A percentile compares a stretch with the other conserved stretches of the same genome.
Conservation (phyloP, 805 yeast genomes). For the Spathaspora arborariae region DNA sequence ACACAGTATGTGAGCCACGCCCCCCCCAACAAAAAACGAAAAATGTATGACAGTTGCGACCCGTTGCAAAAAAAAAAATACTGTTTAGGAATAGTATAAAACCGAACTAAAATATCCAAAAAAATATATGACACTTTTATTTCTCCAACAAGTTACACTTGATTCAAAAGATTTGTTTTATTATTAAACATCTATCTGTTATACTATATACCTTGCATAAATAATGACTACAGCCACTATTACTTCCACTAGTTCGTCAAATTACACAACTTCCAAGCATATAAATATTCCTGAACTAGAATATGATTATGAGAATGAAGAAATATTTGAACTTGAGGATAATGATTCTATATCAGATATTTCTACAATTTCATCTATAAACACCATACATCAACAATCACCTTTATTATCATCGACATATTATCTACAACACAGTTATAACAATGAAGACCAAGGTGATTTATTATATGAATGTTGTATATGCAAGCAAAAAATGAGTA, state of each 20-base stretch:
- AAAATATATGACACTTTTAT: not conserved
- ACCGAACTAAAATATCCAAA: not conserved
- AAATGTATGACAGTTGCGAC: not conserved
- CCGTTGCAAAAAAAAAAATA: not conserved
- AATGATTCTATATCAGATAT: constrained; percentile 1
- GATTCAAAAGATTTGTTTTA: not conserved
- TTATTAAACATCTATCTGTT: not conserved
- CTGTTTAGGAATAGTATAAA: not conserved
- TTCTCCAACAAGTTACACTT: not conserved
- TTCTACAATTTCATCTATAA: constrained; percentile 1
- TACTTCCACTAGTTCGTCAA: not conserved
- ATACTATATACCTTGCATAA: not conserved
- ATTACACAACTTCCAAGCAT: not conserved
- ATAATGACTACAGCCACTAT: not conserved
- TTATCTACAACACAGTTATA: constrained; percentile 2
- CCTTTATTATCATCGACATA: constrained; percentile 2
- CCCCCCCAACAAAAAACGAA: not conserved
- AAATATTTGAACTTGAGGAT: constrained; percentile 11
- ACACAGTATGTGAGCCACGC: not conserved
- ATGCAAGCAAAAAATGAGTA: constrained; percentile 11
- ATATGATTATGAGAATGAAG: constrained; percentile 5
- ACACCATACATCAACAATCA: constrained; percentile 2
- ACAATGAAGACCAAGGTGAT: constrained; percentile 1
- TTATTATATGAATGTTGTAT: constrained; percentile 14
- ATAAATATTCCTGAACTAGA: not conserved